These are phyloP conservation scores for Closterium sp. DNA, from an alignment of 139 green algal genomes.

Conservation along the genomic window DNA sequence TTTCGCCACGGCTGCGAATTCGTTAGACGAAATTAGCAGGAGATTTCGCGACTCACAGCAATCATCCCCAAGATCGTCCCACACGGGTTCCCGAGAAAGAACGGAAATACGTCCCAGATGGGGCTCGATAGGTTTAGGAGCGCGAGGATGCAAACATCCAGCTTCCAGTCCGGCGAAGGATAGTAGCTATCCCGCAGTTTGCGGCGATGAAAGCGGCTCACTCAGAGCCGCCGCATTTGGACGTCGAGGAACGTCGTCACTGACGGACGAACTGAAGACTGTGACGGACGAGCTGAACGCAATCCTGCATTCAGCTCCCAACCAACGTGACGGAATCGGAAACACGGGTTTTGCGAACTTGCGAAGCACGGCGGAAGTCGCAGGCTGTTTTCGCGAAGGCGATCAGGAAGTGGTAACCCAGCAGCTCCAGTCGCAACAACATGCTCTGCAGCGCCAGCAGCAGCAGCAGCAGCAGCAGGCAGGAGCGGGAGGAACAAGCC, in stretches of 20 bases:
- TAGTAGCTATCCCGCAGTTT: not conserved
- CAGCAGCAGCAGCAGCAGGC: not conserved
- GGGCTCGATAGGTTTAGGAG: not conserved
- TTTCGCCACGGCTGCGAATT: not conserved
- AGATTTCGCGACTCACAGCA: not conserved
- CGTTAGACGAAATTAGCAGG: not conserved
- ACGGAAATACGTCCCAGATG: not conserved
- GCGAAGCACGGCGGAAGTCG: not conserved
- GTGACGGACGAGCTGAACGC: not conserved
- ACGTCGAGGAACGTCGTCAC: not conserved
- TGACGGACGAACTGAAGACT: not conserved
- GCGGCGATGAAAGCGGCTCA: not conserved
- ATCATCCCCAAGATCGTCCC: not conserved
- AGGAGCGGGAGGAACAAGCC: not conserved
- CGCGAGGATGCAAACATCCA: not conserved
- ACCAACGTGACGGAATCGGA: not conserved
- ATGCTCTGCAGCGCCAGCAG: not conserved
- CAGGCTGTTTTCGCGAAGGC: not conserved
- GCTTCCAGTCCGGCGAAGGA: not conserved
- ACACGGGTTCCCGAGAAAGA: not conserved
- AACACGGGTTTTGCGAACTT: not conserved
- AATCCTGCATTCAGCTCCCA: not conserved
- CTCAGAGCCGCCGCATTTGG: not conserved
- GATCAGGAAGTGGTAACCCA: not conserved
- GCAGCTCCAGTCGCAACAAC: not conserved